Evolutionary conservation across 305 asterid species (phyloP), one percentile per base, ranked within the genome.

Genomic region (Stenogyne calaminthoides): DNA sequence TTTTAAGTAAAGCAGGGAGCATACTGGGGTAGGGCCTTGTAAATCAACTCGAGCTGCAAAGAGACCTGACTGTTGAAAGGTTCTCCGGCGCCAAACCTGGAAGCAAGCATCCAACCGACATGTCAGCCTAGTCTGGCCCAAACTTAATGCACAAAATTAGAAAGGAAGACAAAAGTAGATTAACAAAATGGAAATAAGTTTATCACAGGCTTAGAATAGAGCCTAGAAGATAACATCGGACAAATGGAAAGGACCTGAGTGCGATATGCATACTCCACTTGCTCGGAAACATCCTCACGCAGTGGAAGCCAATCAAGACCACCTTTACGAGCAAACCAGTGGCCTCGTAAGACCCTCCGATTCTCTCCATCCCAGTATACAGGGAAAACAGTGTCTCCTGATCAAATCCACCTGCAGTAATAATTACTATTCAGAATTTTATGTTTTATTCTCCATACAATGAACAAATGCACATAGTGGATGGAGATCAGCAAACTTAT

Each of bases 11-110:
- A 64, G 66, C 51, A 46, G 67, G 63, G 59, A 72, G 11, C 93
- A 75, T 92, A 95, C 99, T 12, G 86, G 90, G 77, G 81, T 79
- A 61, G 93, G 88, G 86, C 99, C 99, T 82, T 95, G 98, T 81
- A 95, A 78, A 86, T 95, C 96, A 83, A 95, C 93, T 76, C 99
- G 92, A 79, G 98, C 99, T 40, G 99, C 99, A 88, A 88, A 95
- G 67, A 95, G 92, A 71, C 99, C 99, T 9, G 98, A 95, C 64
- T 85, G 88, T 74, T 95, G 99, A 84, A 95, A 95, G 74, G 97
- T 95, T 77, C 99, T 85, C 60, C 98, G 88, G 74, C 84, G 96
- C 99, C 99, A 95, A 73, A 92, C 92, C 98, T 95, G 89, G 78
- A 81, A 76, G 76, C 47, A 78, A 55, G 29, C 58, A 55, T 63